Evolutionary conservation across 1,139 yeast species (phyloP).

Genomic region (Yamadazyma taylorii): DNA sequence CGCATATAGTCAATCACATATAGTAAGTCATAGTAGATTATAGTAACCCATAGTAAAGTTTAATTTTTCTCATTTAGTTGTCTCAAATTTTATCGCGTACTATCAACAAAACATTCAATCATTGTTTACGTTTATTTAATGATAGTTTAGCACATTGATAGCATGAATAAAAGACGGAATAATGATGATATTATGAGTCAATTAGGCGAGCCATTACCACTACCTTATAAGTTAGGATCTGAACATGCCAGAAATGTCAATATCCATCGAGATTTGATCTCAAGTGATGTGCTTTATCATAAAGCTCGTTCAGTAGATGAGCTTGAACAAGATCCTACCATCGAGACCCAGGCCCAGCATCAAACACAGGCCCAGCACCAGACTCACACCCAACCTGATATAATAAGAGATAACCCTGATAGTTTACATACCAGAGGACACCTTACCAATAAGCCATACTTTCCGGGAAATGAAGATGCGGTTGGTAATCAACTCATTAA

Average conservation of each 20-base stretch:
- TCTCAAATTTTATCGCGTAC: no score
- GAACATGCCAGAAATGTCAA: background rate
- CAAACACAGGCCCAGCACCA: background rate
- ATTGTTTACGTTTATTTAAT: background rate
- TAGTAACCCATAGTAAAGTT: background rate
- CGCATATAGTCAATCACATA: no score
- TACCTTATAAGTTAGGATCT: constrained; percentile 26
- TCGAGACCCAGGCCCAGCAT: constrained; percentile 5
- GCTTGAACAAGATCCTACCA: no score
- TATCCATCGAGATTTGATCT: constrained; percentile 5
- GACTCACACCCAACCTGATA: constrained; percentile 1
- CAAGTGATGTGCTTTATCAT: constrained; percentile 9
- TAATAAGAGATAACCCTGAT: no score
- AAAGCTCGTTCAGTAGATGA: background rate
- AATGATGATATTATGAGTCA: constrained; percentile 14
- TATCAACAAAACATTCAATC: background rate
- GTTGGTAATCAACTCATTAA: constrained; percentile 1
- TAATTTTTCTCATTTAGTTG: background rate
- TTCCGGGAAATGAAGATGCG: background rate
- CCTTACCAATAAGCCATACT: no score
- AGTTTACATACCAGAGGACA: no score
- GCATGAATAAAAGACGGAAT: constrained; percentile 9
- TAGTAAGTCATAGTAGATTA: no score
- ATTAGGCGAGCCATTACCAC: constrained; percentile 39
- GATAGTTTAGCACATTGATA: background rate